Conservation (phyloP, 1,284 basidiomycete species). For the Ganoderma multipileum region DNA sequence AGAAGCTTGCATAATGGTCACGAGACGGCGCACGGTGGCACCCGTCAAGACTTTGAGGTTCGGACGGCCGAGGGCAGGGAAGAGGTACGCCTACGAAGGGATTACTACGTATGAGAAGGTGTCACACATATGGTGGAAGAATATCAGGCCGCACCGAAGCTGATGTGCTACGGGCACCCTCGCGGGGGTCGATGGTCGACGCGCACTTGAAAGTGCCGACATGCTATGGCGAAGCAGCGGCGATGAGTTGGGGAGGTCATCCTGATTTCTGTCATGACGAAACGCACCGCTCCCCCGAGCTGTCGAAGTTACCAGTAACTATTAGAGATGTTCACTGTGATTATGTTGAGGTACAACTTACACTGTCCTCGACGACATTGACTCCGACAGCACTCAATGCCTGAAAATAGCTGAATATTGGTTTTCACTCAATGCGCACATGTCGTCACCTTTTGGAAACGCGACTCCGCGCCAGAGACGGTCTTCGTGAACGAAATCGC, state of each 20-base stretch:
- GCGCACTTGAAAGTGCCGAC: constrained; percentile 22
- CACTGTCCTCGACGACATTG: constrained; percentile 25
- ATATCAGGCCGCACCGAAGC: constrained; percentile 20
- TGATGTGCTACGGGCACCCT: constrained; percentile 26
- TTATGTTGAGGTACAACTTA: constrained; percentile 9
- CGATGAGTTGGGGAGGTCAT: neutral
- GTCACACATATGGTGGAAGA: neutral
- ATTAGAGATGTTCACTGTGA: neutral
- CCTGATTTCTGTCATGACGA: neutral
- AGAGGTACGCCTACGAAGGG: constrained; percentile 27
- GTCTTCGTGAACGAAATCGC: constrained; percentile 19
- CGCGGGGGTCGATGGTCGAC: constrained; percentile 24
- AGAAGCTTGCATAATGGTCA: constrained; percentile 5
- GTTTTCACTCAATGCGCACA: neutral
- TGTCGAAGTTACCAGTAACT: constrained; percentile 2
- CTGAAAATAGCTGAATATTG: constrained; percentile 6
- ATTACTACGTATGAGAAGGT: neutral
- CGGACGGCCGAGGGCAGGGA: constrained; percentile 25
- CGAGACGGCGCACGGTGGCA: constrained; percentile 27
- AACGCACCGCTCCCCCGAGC: constrained; percentile 32
- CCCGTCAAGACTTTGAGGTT: constrained; percentile 34
- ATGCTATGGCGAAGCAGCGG: neutral
- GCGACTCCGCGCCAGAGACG: constrained; percentile 16
- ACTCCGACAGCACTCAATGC: constrained; percentile 24
- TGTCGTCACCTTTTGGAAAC: constrained; percentile 22